A percentile compares a stretch with the other conserved stretches of the same genome.
phyloP scores from a whole-genome alignment of 805 yeast genomes.

The Debaryomyces maramus region DNA sequence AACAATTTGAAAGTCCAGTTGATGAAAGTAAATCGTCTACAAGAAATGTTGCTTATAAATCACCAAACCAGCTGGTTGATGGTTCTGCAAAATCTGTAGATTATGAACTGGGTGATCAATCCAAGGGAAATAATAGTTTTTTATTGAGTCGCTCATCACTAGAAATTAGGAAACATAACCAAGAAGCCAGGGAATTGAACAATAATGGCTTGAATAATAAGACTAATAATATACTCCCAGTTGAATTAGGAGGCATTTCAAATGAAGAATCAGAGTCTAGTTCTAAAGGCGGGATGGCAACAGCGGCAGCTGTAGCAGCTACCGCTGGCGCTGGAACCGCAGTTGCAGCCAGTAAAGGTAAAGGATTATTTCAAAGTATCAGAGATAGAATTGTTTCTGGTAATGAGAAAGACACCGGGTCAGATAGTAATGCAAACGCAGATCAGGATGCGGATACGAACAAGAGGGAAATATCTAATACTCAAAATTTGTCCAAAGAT shows the following conservation, averaged over 20 bases:
- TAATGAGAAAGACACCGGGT: not conserved
- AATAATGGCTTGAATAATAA: not conserved
- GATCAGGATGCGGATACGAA: no score
- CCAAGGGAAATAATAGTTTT: slow-evolving; percentile 14
- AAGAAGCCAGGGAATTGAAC: not conserved
- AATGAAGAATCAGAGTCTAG: not conserved
- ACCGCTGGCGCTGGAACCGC: slow-evolving; percentile 9
- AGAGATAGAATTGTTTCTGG: slow-evolving; percentile 26
- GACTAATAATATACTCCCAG: not conserved
- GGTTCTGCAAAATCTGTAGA: not conserved
- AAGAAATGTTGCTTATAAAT: not conserved
- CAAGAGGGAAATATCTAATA: not conserved
- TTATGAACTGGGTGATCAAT: slow-evolving; percentile 7
- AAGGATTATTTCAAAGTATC: slow-evolving; percentile 36
- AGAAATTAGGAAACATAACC: slow-evolving; percentile 11
- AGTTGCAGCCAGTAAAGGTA: slow-evolving; percentile 12
- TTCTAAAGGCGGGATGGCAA: slow-evolving; percentile 3
- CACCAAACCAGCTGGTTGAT: not conserved
- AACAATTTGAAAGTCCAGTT: slow-evolving; percentile 35
- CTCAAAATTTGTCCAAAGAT: not conserved
- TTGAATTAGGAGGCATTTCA: not conserved
- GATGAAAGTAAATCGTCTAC: slow-evolving; percentile 3
- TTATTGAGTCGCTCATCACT: slow-evolving; percentile 15
- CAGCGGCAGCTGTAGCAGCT: slow-evolving; percentile 11
- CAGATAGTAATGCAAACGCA: not conserved